phyloP scores from a whole-genome alignment of 306 rosid species.

The Cajanus cajan region DNA sequence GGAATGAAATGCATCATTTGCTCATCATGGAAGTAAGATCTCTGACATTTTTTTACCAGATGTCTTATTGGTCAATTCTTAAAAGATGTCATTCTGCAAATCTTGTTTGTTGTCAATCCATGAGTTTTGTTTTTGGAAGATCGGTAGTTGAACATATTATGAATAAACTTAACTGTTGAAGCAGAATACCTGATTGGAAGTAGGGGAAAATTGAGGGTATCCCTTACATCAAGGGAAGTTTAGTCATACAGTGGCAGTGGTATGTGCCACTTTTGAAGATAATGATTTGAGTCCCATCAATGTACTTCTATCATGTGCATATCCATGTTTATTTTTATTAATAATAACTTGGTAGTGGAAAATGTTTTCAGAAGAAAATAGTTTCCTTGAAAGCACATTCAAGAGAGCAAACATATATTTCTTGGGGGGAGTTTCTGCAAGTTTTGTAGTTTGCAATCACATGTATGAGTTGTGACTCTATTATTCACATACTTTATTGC shows the following conservation, averaged over 20 bases:
- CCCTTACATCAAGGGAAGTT: background rate
- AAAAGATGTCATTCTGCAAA: constrained; percentile 5
- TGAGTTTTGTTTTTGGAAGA: constrained; percentile 20
- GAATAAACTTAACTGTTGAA: background rate
- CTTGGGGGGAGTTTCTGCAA: no score
- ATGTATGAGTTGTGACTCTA: background rate
- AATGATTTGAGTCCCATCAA: background rate
- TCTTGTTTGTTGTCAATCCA: constrained; percentile 15
- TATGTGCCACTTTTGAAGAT: background rate
- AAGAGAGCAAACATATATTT: no score
- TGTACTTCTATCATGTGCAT: background rate
- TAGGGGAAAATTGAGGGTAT: background rate
- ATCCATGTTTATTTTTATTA: background rate
- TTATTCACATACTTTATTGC: constrained; percentile 9
- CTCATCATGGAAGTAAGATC: constrained; percentile 92
- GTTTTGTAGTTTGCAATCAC: background rate
- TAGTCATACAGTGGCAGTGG: background rate
- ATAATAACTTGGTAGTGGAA: background rate
- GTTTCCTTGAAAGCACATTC: background rate
- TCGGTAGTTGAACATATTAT: constrained; percentile 8
- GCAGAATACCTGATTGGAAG: background rate
- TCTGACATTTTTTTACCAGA: background rate
- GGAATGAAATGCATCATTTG: constrained; percentile 99
- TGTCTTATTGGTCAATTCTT: constrained; percentile 15
- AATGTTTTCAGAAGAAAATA: background rate